These are phyloP conservation scores for Leccinum olivaceoglutinosum DNA, from an alignment of 1,284 basidiomycete species.

Conservation along the genomic window DNA sequence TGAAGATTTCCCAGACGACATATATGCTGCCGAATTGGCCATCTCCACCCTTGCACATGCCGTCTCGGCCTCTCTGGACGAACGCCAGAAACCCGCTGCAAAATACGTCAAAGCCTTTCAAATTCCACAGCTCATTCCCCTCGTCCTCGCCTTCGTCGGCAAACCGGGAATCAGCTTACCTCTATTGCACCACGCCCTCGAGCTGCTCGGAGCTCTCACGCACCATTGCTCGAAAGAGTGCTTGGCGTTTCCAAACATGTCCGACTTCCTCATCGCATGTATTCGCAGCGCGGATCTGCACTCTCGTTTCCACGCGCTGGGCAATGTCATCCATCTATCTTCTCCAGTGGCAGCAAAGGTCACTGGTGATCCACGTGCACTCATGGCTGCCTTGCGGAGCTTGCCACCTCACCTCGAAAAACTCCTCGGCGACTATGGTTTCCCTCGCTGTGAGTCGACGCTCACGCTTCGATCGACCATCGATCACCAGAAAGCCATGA, in stretches of 20 bases:
- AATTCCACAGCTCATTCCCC: constrained; percentile 38
- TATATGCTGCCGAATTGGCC: too few species aligned
- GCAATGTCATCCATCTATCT: constrained; percentile 45
- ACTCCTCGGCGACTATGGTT: constrained; percentile 43
- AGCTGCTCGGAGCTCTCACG: constrained; percentile 38
- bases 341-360: constrained; percentile 39
- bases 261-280: constrained; percentile 48
- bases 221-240: constrained; percentile 39
- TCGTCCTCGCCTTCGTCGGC: constrained; percentile 36
- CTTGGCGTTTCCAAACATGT: constrained; percentile 36
- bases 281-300: constrained; percentile 48
- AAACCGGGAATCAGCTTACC: constrained; percentile 38
- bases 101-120: constrained; percentile 38
- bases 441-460: constrained; percentile 38
- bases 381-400: constrained; percentile 33
- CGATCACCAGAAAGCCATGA: constrained; percentile 49
- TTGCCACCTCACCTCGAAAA: constrained; percentile 43
- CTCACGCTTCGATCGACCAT: constrained; percentile 34
- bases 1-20: too few species aligned
- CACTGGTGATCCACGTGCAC: constrained; percentile 36
- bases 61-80: too few species aligned
- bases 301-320: constrained; percentile 41
- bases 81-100: constrained; percentile 5
- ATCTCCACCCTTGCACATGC: too few species aligned
- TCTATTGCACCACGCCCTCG: constrained; percentile 45